Evolutionary conservation across 106 monocot species (phyloP).

Genomic region (Acorus gramineus): DNA sequence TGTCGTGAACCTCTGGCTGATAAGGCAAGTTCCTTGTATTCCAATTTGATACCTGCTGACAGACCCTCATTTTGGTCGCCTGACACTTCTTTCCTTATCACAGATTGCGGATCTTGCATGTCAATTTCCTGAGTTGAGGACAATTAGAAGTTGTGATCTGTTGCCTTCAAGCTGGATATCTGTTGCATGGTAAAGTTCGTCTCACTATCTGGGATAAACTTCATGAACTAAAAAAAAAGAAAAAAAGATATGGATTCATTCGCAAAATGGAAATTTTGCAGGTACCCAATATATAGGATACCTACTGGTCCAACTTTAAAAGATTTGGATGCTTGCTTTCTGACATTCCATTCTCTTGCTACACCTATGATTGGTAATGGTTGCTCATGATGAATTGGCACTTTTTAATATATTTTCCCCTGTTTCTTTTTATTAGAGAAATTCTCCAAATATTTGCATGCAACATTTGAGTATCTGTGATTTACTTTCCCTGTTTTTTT

Average conservation of each 20-base stretch:
- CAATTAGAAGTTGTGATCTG: constrained; percentile 61
- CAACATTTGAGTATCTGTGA: too few species aligned
- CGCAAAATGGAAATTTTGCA: constrained; percentile 9
- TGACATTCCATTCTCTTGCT: constrained; percentile 70
- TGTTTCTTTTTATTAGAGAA: too few species aligned
- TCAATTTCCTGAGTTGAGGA: constrained; percentile 35
- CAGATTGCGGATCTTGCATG: constrained; percentile 53
- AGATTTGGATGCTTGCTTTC: constrained; percentile 88
- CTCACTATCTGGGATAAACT: too few species aligned
- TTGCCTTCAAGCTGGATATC: constrained; percentile 66
- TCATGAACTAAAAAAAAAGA: too few species aligned
- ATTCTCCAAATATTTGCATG: too few species aligned
- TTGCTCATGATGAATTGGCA: neutral
- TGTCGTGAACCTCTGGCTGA: constrained; percentile 63
- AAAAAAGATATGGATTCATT: too few species aligned
- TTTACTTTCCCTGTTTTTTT: too few species aligned
- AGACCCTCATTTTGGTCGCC: neutral
- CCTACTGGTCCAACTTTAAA: constrained; percentile 72
- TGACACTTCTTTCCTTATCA: constrained; percentile 3
- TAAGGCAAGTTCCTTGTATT: constrained; percentile 31
- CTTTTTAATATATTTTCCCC: too few species aligned
- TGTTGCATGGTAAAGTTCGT: constrained; percentile 54
- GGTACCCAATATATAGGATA: constrained; percentile 93
- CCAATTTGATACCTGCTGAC: neutral
- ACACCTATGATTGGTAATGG: constrained; percentile 35